These are phyloP conservation scores for Blastobotrys persicus DNA, from an alignment of 1,139 yeast species.

Conservation along the genomic window DNA sequence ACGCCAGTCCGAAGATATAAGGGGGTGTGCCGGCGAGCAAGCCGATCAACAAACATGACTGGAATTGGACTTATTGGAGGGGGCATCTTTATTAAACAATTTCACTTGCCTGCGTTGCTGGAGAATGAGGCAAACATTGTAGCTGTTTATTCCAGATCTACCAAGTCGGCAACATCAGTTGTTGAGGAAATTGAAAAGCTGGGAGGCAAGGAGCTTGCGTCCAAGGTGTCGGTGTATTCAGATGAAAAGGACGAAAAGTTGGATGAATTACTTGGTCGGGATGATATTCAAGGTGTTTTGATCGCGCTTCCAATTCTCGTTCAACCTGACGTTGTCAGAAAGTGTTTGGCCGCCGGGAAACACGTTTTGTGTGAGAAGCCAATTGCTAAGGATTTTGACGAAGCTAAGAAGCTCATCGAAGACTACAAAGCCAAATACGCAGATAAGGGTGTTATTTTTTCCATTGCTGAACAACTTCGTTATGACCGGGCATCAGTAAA, in stretches of 20 bases:
- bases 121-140: slow-evolving; percentile 19
- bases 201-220: slow-evolving; percentile 14
- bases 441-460: slow-evolving; percentile 6
- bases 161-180: slow-evolving; percentile 19
- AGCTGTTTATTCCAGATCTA: slow-evolving; percentile 25
- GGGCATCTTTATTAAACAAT: slow-evolving; percentile 6
- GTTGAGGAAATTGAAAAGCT: slow-evolving; percentile 14
- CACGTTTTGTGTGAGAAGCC: slow-evolving; percentile 23
- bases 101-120: slow-evolving; percentile 24
- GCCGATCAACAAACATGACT: not conserved
- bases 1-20: no score
- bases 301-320: slow-evolving; percentile 19
- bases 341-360: slow-evolving; percentile 18
- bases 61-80: slow-evolving; percentile 11
- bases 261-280: slow-evolving; percentile 16
- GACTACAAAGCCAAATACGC: slow-evolving; percentile 13
- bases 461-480: slow-evolving; percentile 20
- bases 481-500: slow-evolving; percentile 8
- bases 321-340: slow-evolving; percentile 19
- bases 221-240: slow-evolving; percentile 3
- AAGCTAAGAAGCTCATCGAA: slow-evolving; percentile 14
- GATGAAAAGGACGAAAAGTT: slow-evolving; percentile 4
- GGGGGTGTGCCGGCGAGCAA: not conserved
- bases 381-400: slow-evolving; percentile 18
- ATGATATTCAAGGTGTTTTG: slow-evolving; percentile 20